Conservation (phyloP, 257 asterid genomes). For the Cinchona pubescens region DNA sequence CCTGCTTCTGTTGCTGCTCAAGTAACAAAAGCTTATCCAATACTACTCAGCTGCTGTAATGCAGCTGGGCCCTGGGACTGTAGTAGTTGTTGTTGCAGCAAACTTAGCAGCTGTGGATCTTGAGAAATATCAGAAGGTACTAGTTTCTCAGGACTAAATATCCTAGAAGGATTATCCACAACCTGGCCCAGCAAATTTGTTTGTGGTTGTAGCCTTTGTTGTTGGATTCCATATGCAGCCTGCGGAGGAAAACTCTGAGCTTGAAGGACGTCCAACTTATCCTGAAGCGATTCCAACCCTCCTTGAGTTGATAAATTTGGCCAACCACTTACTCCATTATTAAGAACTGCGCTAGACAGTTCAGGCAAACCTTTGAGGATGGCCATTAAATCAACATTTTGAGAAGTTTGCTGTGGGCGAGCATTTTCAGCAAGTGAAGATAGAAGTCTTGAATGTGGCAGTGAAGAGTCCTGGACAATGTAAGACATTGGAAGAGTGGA, state of each 20-base stretch:
- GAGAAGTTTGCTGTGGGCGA: slow-evolving; percentile 43
- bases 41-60: slow-evolving; percentile 55
- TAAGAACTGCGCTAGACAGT: slow-evolving; percentile 42
- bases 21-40: slow-evolving; percentile 70
- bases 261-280: slow-evolving; percentile 61
- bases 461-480: slow-evolving; percentile 43
- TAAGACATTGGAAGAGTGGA: slow-evolving; percentile 45
- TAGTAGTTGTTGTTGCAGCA: slow-evolving; percentile 73
- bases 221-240: slow-evolving; percentile 60
- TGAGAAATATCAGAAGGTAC: slow-evolving; percentile 59
- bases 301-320: slow-evolving; percentile 68
- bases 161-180: slow-evolving; percentile 49
- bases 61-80: slow-evolving; percentile 68
- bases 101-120: slow-evolving; percentile 70
- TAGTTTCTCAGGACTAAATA: slow-evolving; percentile 54
- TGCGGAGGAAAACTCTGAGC: slow-evolving; percentile 59
- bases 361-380: slow-evolving; percentile 58
- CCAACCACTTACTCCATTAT: slow-evolving; percentile 60
- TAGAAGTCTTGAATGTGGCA: slow-evolving; percentile 46
- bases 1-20: slow-evolving; percentile 71
- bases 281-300: slow-evolving; percentile 53
- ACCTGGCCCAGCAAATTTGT: slow-evolving; percentile 51
- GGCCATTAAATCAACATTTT: slow-evolving; percentile 62
- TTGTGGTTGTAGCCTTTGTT: slow-evolving; percentile 64
- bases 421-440: slow-evolving; percentile 52